A percentile compares a stretch with the other conserved stretches of the same genome.
Conservation (phyloP, 2,329 filamentous ascomycete species). For the Endothia cerciana region DNA sequence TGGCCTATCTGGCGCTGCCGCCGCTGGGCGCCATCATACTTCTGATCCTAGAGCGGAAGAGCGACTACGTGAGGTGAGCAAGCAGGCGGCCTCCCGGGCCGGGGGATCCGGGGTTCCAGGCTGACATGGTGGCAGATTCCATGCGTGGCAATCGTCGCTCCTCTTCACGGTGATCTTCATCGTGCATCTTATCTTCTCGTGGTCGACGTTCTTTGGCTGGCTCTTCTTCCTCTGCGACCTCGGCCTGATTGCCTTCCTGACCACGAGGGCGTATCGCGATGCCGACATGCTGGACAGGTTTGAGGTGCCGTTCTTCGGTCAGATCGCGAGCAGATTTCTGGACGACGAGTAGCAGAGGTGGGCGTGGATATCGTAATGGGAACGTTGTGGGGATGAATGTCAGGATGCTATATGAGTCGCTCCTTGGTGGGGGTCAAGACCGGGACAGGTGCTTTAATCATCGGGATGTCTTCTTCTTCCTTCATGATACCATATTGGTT, state of each 20-base stretch:
- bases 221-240: slow-evolving; percentile 78
- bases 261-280: slow-evolving; percentile 81
- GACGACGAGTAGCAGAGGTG: slow-evolving; percentile 70
- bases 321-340: slow-evolving; percentile 83
- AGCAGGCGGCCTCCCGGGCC: no score
- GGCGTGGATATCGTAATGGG: background rate
- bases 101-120: background rate
- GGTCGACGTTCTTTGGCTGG: slow-evolving; percentile 84
- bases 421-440: background rate
- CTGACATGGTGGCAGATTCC: slow-evolving; percentile 65
- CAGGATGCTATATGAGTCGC: no score
- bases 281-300: slow-evolving; percentile 73
- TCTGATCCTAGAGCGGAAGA: slow-evolving; percentile 87
- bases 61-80: slow-evolving; percentile 88
- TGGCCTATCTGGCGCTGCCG: slow-evolving; percentile 85
- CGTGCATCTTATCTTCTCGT: slow-evolving; percentile 83
- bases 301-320: slow-evolving; percentile 86
- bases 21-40: slow-evolving; percentile 85
- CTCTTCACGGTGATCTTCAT: slow-evolving; percentile 77
- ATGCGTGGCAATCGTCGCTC: slow-evolving; percentile 92
- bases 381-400: background rate
- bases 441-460: background rate
- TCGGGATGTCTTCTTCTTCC: background rate
- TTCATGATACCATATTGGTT: slow-evolving; percentile 24
- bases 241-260: slow-evolving; percentile 74